A percentile compares a stretch with the other conserved stretches of the same genome.
These are phyloP conservation scores for Lyophyllum atratum DNA, from an alignment of 768 basidiomycete genomes.

Conservation along the genomic window DNA sequence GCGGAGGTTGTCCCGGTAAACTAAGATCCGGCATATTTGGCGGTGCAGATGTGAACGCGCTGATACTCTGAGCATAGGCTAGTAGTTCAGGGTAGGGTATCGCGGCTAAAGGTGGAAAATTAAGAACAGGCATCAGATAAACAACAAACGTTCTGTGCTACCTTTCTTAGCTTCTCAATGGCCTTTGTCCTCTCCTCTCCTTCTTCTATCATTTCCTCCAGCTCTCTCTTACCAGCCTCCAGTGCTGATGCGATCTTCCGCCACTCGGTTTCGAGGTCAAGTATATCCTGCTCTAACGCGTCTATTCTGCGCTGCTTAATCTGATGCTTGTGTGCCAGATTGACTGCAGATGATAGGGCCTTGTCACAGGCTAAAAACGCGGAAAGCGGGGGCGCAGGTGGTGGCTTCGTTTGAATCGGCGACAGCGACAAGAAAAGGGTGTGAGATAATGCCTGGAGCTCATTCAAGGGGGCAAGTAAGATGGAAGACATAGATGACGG, in stretches of 20 bases:
- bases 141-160: constrained; percentile 29
- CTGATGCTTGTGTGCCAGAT: constrained; percentile 70
- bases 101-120: constrained; percentile 48
- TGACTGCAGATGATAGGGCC: constrained; percentile 64
- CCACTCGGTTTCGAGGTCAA: constrained; percentile 68
- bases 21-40: constrained; percentile 82
- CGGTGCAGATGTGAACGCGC: constrained; percentile 85
- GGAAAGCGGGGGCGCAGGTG: constrained; percentile 57
- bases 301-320: constrained; percentile 77
- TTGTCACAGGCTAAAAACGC: constrained; percentile 67
- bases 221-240: constrained; percentile 63
- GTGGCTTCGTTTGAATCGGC: constrained; percentile 61
- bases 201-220: constrained; percentile 72
- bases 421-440: constrained; percentile 75
- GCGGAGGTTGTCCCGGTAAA: constrained; percentile 70
- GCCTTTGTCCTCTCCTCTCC: constrained; percentile 73
- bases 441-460: constrained; percentile 64
- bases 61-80: constrained; percentile 82
- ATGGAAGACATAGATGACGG: constrained; percentile 57
- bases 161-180: constrained; percentile 75
- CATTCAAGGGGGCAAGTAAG: constrained; percentile 61
- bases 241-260: constrained; percentile 66
- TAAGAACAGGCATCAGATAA: not conserved
- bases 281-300: constrained; percentile 67
- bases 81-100: constrained; percentile 84